A percentile compares a stretch with the other conserved stretches of the same genome.
phyloP scores from a whole-genome alignment of 768 basidiomycete genomes.

The Tylopilus subfusipes region DNA sequence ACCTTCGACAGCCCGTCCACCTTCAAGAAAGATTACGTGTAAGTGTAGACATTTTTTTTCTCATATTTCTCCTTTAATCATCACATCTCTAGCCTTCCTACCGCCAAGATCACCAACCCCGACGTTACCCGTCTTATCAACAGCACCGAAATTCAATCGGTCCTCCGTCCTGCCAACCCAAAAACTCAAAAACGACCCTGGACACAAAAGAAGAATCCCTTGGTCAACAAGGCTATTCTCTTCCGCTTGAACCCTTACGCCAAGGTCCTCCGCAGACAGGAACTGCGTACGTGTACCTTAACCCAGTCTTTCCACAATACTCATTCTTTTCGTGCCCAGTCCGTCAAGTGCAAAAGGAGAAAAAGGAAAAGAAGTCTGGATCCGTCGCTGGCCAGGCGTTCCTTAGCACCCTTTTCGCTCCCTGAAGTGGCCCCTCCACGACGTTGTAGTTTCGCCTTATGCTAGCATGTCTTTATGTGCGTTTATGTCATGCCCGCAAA shows the following conservation, averaged over 20 bases:
- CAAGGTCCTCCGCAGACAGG: conserved; percentile 86
- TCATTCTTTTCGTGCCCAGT: conserved; percentile 40
- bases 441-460: conserved; percentile 10
- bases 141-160: conserved; percentile 96
- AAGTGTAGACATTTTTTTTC: conserved; percentile 25
- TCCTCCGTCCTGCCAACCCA: conserved; percentile 85
- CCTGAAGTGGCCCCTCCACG: conserved; percentile 44
- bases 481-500: conserved; percentile 15
- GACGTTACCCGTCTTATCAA: conserved; percentile 98
- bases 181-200: conserved; percentile 89
- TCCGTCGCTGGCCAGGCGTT: conserved; percentile 75
- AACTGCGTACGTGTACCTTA: conserved; percentile 64
- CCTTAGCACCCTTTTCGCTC: conserved; percentile 80
- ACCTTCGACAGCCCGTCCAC: conserved; percentile 85
- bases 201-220: conserved; percentile 99
- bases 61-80: not conserved
- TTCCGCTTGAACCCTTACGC: conserved; percentile 99
- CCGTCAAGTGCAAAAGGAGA: conserved; percentile 63
- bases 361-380: conserved; percentile 61
- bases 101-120: conserved; percentile 95
- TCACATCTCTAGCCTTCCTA: conserved; percentile 62
- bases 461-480: conserved; percentile 13
- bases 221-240: conserved; percentile 88
- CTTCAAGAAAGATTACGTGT: conserved; percentile 90
- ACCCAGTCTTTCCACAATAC: not conserved